These are phyloP conservation scores for Plasmopara halstedii DNA, from an alignment of 352 stramenopile species.

Conservation along the genomic window DNA sequence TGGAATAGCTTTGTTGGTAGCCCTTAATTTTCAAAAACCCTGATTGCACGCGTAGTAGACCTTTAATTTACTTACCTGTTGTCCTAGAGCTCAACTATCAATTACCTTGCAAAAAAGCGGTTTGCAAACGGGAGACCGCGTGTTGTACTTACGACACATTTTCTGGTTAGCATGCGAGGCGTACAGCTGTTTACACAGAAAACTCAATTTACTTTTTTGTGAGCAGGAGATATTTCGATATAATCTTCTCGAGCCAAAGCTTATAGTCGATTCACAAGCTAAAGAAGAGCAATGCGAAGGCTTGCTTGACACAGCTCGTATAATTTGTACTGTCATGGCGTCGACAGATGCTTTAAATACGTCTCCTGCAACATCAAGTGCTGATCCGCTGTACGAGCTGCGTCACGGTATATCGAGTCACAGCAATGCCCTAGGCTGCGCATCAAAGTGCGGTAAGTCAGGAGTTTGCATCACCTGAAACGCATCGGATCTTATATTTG, in stretches of 20 bases:
- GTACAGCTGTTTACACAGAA: too few relatives aligned
- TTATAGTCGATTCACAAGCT: constrained; percentile 9
- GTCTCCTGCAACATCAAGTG: constrained; percentile 12
- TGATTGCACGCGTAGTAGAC: background rate
- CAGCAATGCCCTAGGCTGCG: constrained; percentile 72
- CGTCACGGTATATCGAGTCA: constrained; percentile 45
- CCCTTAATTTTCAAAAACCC: background rate
- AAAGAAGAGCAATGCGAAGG: constrained; percentile 1
- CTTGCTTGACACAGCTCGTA: constrained; percentile 5
- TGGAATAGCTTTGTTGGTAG: constrained; percentile 67
- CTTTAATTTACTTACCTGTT: constrained; percentile 7
- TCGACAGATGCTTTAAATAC: constrained; percentile 22
- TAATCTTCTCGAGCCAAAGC: constrained; percentile 23
- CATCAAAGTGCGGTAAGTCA: constrained; percentile 46
- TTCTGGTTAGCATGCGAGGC: constrained; percentile 36
- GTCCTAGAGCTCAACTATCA: constrained; percentile 30
- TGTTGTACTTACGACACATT: constrained; percentile 75
- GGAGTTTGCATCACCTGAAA: background rate
- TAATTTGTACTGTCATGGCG: constrained; percentile 53
- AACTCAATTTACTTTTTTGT: constrained; percentile 1
- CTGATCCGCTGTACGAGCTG: constrained; percentile 56
- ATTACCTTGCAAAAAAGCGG: constrained; percentile 38
- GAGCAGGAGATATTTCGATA: constrained; percentile 56
- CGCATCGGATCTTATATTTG: constrained; percentile 5
- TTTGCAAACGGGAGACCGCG: constrained; percentile 27